Conservation (phyloP, 495 filamentous ascomycete species). For the Hypoxylon perforatum region DNA sequence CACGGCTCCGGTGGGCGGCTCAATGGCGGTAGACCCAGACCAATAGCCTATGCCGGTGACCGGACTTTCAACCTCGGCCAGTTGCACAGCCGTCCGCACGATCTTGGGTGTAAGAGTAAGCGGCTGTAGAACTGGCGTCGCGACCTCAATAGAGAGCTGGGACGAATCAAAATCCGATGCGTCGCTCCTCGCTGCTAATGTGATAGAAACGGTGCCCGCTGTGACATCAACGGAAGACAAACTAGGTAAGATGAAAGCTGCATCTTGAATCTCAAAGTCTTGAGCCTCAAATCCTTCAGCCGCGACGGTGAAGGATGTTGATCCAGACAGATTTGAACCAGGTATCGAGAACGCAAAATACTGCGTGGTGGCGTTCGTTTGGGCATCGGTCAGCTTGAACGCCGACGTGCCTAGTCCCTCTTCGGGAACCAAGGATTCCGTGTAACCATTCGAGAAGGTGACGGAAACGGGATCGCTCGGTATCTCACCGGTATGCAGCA, state of each 20-base stretch:
- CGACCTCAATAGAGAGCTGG: constrained; percentile 29
- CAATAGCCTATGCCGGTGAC: constrained; percentile 26
- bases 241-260: constrained; percentile 42
- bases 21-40: constrained; percentile 29
- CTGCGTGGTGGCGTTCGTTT: constrained; percentile 31
- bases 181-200: constrained; percentile 33
- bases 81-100: constrained; percentile 13
- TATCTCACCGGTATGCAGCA: constrained; percentile 24
- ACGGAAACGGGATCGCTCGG: constrained; percentile 22
- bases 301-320: constrained; percentile 36
- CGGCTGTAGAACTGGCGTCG: constrained; percentile 41
- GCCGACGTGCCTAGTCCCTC: constrained; percentile 28
- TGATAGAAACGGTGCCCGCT: constrained; percentile 33
- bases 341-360: constrained; percentile 35
- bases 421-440: constrained; percentile 26
- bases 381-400: constrained; percentile 23
- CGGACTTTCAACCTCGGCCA: constrained; percentile 24
- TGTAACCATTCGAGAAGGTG: constrained; percentile 40
- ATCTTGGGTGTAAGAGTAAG: constrained; percentile 48
- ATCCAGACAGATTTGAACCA: constrained; percentile 2
- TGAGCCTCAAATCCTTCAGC: constrained; percentile 18
- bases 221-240: constrained; percentile 22
- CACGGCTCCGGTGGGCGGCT: constrained; percentile 31
- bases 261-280: constrained; percentile 42
- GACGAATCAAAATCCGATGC: constrained; percentile 13